Base-by-base conservation (phyloP, 2,329 filamentous ascomycete species). In the Plenodomus lindquistii region DNA sequence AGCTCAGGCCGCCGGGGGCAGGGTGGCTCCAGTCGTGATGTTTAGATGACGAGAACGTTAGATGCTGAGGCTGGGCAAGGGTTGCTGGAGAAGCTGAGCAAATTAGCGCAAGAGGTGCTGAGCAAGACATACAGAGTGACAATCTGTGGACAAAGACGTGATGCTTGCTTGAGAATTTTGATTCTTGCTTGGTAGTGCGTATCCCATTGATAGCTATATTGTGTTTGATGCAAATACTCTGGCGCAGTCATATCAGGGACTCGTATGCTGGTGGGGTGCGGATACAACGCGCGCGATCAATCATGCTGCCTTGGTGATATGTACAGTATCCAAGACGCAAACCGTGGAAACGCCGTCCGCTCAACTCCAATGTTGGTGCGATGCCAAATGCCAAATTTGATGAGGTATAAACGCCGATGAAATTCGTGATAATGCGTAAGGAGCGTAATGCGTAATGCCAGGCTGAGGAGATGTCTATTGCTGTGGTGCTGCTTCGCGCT, bases 351-450 rank as follows among this genome's bases (percentile, higher is more conserved):
- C 16, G 22, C 22, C 2, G 9, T 18, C 9, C 15, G n/a, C 46
- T 2, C 16, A 48, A 44, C 41, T 44, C 46, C 41, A 15, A 39
- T 41, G 37, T 35, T 42, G 27, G 44, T 49, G 41, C 41, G 44
- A 44, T 17, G 41, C 37, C 24, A 29, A 17, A 36, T 18, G 20
- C 31, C 8, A n/a, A 17, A 39, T 27, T n/a, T 9, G 20, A 17
- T 36, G 19, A 38, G 10, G 18, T 19, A 43, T 21, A 24, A 42
- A 29, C 5, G 39, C 42, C 39, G 21, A 37, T 20, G 42, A 19
- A n/a, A 11, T 11, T 45, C 43, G 37, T 45, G 20, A 40, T n/a
- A 18, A 15, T 38, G 22, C 42, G 17, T 44, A 21, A 10, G 7
- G 16, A 20, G 16, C 42, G 17, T n/a, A 38, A 15, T 24, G 21